Evolutionary conservation across 2,329 filamentous ascomycete species (phyloP).

Genomic region (Albifimbria verrucaria): DNA sequence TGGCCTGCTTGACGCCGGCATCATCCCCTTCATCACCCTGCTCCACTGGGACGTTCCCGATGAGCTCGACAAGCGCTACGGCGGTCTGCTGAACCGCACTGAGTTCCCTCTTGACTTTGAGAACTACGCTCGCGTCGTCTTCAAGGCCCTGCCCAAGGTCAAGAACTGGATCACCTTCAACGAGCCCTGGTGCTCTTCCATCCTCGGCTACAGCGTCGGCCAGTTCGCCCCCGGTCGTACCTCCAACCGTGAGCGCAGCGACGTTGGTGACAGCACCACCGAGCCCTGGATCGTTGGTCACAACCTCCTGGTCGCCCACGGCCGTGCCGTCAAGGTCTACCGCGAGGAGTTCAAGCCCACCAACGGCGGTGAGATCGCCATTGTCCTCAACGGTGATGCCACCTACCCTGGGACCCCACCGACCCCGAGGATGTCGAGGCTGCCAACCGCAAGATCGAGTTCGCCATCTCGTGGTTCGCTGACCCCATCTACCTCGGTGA

Average conservation of each 20-base stretch:
- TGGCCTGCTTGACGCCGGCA: conserved; percentile 71
- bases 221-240: conserved; percentile 79
- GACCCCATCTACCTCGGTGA: conserved; percentile 83
- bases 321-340: conserved; percentile 75
- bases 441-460: conserved; percentile 78
- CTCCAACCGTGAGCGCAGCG: conserved; percentile 68
- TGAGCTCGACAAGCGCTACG: conserved; percentile 74
- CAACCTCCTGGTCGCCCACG: conserved; percentile 76
- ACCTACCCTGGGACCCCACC: conserved; percentile 75
- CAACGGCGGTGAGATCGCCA: conserved; percentile 75
- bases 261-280: conserved; percentile 68
- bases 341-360: conserved; percentile 75
- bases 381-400: conserved; percentile 84
- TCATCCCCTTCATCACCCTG: conserved; percentile 77
- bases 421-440: conserved; percentile 75
- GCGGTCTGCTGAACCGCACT: conserved; percentile 73
- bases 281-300: conserved; percentile 85
- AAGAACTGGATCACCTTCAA: conserved; percentile 92
- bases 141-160: conserved; percentile 70
- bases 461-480: conserved; percentile 83
- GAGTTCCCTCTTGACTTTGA: conserved; percentile 83
- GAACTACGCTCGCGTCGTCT: conserved; percentile 73
- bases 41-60: conserved; percentile 89
- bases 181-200: conserved; percentile 81
- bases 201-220: conserved; percentile 76